These are phyloP conservation scores for Dalbergia oliveri DNA, from an alignment of 306 rosid species.

Conservation along the genomic window DNA sequence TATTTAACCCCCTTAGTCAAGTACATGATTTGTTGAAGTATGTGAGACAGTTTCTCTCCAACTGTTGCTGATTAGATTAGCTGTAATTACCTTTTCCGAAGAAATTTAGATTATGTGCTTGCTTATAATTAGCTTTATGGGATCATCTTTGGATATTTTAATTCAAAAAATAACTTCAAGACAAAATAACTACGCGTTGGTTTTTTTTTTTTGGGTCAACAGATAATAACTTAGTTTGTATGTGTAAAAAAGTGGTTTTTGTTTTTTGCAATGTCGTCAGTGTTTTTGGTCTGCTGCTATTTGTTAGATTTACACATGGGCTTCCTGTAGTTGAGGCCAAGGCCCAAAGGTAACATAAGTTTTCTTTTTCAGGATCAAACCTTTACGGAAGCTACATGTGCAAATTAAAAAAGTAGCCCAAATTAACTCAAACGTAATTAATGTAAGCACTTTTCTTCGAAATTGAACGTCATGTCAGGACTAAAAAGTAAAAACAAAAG, in stretches of 20 bases:
- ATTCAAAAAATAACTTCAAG: too few relatives aligned
- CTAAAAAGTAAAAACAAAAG: too few relatives aligned
- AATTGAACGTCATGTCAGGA: too few relatives aligned
- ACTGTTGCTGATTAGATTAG: neutral
- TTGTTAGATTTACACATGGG: neutral
- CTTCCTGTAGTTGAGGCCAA: neutral
- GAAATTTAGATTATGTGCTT: neutral
- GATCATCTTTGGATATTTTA: neutral
- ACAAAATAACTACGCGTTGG: too few relatives aligned
- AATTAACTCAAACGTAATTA: neutral
- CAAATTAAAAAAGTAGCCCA: neutral
- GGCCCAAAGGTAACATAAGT: neutral
- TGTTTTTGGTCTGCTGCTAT: neutral
- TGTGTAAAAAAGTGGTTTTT: neutral
- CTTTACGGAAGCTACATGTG: neutral
- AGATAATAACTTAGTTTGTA: too few relatives aligned
- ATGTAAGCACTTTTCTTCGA: too few relatives aligned
- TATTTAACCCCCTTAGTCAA: neutral
- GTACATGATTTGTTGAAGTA: neutral
- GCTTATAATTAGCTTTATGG: neutral
- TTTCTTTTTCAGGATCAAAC: too few relatives aligned
- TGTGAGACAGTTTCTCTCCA: neutral
- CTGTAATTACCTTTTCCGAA: conserved; percentile 13
- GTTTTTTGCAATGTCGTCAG: too few relatives aligned
- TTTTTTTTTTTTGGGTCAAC: too few relatives aligned